Percentiles rank a stretch among this genome's conserved stretches.
Evolutionary conservation across 2,329 filamentous ascomycete species (phyloP).

Genomic region (Epichloe sibirici): DNA sequence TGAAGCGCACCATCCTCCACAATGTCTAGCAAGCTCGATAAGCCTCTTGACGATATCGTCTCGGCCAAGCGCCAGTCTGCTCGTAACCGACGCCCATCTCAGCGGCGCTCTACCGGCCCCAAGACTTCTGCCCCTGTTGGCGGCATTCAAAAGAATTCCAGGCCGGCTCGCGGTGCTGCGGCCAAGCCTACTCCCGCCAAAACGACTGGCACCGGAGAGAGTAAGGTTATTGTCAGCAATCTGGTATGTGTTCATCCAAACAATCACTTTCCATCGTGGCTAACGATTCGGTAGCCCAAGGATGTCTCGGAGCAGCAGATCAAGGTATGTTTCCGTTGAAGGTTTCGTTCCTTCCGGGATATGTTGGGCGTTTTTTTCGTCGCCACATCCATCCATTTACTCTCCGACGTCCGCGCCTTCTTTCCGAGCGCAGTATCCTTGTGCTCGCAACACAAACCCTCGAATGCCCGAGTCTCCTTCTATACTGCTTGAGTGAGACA

Average conservation of each 20-base stretch:
- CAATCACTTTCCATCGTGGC: not conserved
- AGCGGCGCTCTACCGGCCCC: slow-evolving; percentile 38
- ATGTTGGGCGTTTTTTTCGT: slow-evolving; percentile 48
- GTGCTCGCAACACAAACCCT: not conserved
- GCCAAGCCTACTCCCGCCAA: slow-evolving; percentile 54
- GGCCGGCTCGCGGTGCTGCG: slow-evolving; percentile 43
- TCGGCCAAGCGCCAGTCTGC: slow-evolving; percentile 55
- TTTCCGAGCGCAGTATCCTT: slow-evolving; percentile 5
- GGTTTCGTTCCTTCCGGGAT: slow-evolving; percentile 54
- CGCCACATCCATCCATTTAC: slow-evolving; percentile 23
- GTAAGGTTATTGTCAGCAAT: slow-evolving; percentile 98
- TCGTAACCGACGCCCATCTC: slow-evolving; percentile 35
- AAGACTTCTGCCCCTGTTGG: slow-evolving; percentile 60
- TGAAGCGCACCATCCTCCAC: slow-evolving; percentile 22
- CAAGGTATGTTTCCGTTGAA: slow-evolving; percentile 99
- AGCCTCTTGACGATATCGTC: slow-evolving; percentile 96
- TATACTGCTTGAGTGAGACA: slow-evolving; percentile 10
- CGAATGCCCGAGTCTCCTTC: slow-evolving; percentile 20
- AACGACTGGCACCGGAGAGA: slow-evolving; percentile 54
- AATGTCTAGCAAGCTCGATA: slow-evolving; percentile 93
- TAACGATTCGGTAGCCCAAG: slow-evolving; percentile 50
- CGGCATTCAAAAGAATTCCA: slow-evolving; percentile 71
- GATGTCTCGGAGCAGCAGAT: slow-evolving; percentile 96
- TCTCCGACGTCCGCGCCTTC: slow-evolving; percentile 12
- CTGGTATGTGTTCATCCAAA: slow-evolving; percentile 51